Base-by-base conservation (phyloP, 169 alveolate species). In the Perkinsus olseni region DNA sequence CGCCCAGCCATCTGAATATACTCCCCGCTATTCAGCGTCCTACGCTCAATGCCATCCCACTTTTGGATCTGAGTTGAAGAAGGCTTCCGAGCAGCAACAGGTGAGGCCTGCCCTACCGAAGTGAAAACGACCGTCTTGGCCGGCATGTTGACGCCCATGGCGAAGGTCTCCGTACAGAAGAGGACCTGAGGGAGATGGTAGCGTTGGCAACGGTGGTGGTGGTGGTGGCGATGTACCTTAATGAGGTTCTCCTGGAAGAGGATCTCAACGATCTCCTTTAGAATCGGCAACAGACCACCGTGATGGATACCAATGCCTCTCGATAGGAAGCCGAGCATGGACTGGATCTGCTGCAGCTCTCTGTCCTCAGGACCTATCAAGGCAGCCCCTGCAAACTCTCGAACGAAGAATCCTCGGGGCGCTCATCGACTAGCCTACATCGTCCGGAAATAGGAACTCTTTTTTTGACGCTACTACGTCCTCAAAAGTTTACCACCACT, bases 131-230 rank as follows among this genome's bases (percentile, higher is more conserved):
- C 99, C 37, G 99, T 98, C 95, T 98, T 98, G 0, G 99, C 99
- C 50, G 99, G 99, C 99, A 99, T 99, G 95, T 99, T 99, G 91
- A 99, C 97, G 20, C 99, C 99, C 99, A 99, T 98, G 39, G 99
- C 97, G 95, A 99, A 99, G 13, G 99, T 98, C 95, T 99, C 99
- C 0, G 99, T 99, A 37, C 99, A 98, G 95, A 99, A 98, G 91
- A 99, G 95, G 62, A 45, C 62, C 62, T 45, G 62, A 45, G 62
- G 62, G 62, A 45, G 17, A 45, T 45, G 6, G 62, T 45, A 17
- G 62, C 6, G 17, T 45, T 45, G 6, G 62, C 24, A 45, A 6
- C 62, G 62, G 62, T 17, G 62, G 24, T 17, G 62, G 62, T 17
- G 24, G 62, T 10, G 62, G 6, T 45, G 62, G 6, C 24, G 6